Conservation (phyloP, 164 flowering plant species). For the Cinnamomum micranthum region DNA sequence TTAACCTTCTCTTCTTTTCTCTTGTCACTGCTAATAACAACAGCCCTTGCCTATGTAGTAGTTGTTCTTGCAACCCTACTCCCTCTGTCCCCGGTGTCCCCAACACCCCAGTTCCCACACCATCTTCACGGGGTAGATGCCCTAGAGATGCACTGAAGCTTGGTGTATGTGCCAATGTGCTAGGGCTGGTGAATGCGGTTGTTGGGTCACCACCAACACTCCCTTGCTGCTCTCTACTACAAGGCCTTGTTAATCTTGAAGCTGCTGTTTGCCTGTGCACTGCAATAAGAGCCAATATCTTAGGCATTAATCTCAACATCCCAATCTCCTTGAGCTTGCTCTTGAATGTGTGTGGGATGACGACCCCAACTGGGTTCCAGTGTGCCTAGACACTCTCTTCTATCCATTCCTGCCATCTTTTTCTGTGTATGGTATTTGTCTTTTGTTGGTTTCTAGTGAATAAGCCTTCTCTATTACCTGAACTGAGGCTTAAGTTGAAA, state of each 20-base stretch:
- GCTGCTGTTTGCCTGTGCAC: slow-evolving; percentile 76
- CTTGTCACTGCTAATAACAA: slow-evolving; percentile 28
- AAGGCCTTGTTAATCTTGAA: slow-evolving; percentile 61
- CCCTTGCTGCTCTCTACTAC: slow-evolving; percentile 60
- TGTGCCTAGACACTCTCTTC: slow-evolving; percentile 32
- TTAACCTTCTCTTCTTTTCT: slow-evolving; percentile 63
- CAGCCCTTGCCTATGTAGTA: neutral
- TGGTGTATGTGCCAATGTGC: slow-evolving; percentile 60
- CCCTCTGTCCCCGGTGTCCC: neutral
- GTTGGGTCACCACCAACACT: slow-evolving; percentile 39
- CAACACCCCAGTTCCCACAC: neutral
- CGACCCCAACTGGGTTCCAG: slow-evolving; percentile 45
- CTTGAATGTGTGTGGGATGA: slow-evolving; percentile 50
- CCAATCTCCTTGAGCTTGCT: slow-evolving; percentile 58
- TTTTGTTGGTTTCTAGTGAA: no score
- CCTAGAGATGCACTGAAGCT: slow-evolving; percentile 59
- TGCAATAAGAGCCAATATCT: slow-evolving; percentile 52
- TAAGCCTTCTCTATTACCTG: no score
- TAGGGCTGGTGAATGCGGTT: slow-evolving; percentile 30
- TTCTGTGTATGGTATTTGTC: neutral
- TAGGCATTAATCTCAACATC: slow-evolving; percentile 53
- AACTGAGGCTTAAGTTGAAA: no score
- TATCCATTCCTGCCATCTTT: neutral
- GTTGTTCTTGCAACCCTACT: slow-evolving; percentile 6
- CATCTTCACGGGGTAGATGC: slow-evolving; percentile 44